Conservation (phyloP, 2,329 filamentous ascomycete genomes). For the Drechslerella coelobrocha region DNA sequence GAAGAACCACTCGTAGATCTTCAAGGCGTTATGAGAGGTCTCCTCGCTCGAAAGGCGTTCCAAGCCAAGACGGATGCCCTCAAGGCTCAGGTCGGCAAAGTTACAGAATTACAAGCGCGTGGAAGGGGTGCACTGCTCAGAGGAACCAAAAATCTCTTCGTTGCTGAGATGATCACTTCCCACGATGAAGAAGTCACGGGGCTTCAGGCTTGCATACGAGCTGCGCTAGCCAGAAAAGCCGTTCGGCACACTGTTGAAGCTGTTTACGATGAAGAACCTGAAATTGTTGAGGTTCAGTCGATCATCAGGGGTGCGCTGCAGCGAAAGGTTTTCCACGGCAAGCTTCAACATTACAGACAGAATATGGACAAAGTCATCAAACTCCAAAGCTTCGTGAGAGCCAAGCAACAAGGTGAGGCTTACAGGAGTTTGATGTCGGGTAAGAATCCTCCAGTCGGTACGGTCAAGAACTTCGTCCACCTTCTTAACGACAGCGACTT, state of each 20-base stretch:
- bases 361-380: slow-evolving; percentile 99
- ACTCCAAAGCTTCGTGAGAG: slow-evolving; percentile 94
- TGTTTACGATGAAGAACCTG: slow-evolving; percentile 82
- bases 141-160: slow-evolving; percentile 67
- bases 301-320: slow-evolving; percentile 71
- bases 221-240: slow-evolving; percentile 76
- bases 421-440: slow-evolving; percentile 90
- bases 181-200: slow-evolving; percentile 68
- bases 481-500: slow-evolving; percentile 97
- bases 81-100: slow-evolving; percentile 39
- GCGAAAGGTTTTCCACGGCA: slow-evolving; percentile 67
- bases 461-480: slow-evolving; percentile 97
- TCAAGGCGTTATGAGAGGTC: slow-evolving; percentile 61
- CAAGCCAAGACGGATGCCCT: slow-evolving; percentile 65
- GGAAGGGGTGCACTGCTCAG: slow-evolving; percentile 77
- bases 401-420: slow-evolving; percentile 93
- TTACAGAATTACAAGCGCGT: slow-evolving; percentile 67
- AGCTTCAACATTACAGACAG: slow-evolving; percentile 84
- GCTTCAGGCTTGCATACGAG: slow-evolving; percentile 78
- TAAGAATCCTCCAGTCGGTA: slow-evolving; percentile 94
- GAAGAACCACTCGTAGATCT: slow-evolving; percentile 68
- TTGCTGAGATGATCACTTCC: slow-evolving; percentile 74
- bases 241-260: slow-evolving; percentile 77
- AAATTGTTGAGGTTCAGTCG: slow-evolving; percentile 65
- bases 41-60: slow-evolving; percentile 50